phyloP scores from a whole-genome alignment of 148 eudicot genomes.

The Tetragonia tetragonoides region DNA sequence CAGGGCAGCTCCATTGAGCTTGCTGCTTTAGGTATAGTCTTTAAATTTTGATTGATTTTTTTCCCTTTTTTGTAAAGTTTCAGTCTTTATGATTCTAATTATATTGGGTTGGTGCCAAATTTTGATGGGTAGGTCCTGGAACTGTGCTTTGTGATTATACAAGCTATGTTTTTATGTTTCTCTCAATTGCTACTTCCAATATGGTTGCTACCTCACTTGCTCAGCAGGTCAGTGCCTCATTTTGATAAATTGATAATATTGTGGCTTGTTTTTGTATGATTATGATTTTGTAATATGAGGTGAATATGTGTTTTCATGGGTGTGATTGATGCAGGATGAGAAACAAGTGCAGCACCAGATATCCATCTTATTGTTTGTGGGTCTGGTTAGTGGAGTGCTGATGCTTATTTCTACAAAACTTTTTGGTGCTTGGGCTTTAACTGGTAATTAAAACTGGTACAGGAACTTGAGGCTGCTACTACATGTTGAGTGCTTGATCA shows the following conservation, averaged over 20 bases:
- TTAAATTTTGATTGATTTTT: neutral
- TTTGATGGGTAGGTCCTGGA: slow-evolving; percentile 70
- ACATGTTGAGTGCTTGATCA: slow-evolving; percentile 21
- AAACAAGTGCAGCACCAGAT: slow-evolving; percentile 85
- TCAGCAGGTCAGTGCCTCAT: slow-evolving; percentile 46
- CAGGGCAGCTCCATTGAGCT: slow-evolving; percentile 74
- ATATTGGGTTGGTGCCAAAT: slow-evolving; percentile 17
- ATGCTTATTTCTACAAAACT: slow-evolving; percentile 73
- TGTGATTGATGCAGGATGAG: slow-evolving; percentile 62
- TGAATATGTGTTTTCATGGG: slow-evolving; percentile 1
- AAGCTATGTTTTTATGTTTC: slow-evolving; percentile 90
- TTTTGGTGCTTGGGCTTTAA: slow-evolving; percentile 63
- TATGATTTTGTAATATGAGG: neutral
- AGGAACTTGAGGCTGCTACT: slow-evolving; percentile 6
- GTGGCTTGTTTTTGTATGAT: neutral
- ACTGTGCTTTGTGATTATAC: slow-evolving; percentile 87
- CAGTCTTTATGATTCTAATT: neutral
- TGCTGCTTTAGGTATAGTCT: slow-evolving; percentile 61
- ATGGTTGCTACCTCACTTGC: slow-evolving; percentile 96
- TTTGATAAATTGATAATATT: neutral
- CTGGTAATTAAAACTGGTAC: slow-evolving; percentile 50
- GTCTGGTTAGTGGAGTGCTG: slow-evolving; percentile 62
- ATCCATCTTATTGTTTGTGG: slow-evolving; percentile 70
- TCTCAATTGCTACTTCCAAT: slow-evolving; percentile 94
- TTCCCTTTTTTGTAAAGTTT: neutral